These are phyloP conservation scores for Rhazya stricta DNA, from an alignment of 257 asterid species.

Conservation along the genomic window DNA sequence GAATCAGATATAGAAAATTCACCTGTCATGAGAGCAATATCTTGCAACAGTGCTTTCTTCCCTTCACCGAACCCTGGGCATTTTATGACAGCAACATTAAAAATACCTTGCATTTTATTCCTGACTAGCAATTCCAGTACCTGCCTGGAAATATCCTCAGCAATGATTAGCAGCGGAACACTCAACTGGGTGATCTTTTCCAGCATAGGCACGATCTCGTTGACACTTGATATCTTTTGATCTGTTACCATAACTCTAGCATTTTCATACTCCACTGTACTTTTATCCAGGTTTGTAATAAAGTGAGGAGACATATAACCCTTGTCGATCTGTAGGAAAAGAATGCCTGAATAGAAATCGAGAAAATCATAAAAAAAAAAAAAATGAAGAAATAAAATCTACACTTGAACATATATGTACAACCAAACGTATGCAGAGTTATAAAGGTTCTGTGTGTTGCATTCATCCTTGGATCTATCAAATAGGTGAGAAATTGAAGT, in stretches of 20 bases:
- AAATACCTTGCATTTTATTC: conserved; percentile 73
- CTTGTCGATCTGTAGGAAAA: conserved; percentile 93
- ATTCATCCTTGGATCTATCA: not conserved
- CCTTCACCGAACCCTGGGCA: conserved; percentile 80
- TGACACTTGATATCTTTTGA: conserved; percentile 56
- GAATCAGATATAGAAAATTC: conserved; percentile 2
- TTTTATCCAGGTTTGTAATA: conserved; percentile 65
- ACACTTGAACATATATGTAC: not conserved
- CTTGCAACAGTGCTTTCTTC: conserved; percentile 87
- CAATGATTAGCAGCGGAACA: conserved; percentile 84
- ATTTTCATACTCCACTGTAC: conserved; percentile 76
- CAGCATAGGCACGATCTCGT: conserved; percentile 77
- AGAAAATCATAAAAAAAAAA: conserved; percentile 43
- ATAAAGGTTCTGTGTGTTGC: not conserved
- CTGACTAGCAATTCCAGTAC: conserved; percentile 76
- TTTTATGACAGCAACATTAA: conserved; percentile 74
- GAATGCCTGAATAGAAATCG: conserved; percentile 74
- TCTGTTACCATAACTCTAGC: conserved; percentile 87
- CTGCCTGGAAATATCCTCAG: conserved; percentile 69
- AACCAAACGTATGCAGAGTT: not conserved
- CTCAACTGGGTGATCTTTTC: conserved; percentile 90
- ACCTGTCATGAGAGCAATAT: conserved; percentile 96
- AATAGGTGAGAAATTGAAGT: not conserved
- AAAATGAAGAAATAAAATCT: conserved; percentile 16
- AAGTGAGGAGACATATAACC: conserved; percentile 95